Conservation (phyloP, 2,329 filamentous ascomycete genomes). For the Xenosphaeropsis pyriputrescens region DNA sequence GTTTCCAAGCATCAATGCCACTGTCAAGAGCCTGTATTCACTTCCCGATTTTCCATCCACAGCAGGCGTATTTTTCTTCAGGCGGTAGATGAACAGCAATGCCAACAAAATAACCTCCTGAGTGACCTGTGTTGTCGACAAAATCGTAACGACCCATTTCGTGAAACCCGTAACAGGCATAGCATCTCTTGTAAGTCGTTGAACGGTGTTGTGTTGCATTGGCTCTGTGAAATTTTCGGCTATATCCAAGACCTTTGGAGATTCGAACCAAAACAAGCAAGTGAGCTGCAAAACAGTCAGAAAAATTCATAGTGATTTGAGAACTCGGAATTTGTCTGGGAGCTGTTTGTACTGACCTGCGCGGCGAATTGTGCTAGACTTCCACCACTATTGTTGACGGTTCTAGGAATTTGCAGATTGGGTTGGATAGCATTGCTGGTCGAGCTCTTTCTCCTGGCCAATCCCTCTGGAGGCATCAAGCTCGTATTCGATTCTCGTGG, state of each 20-base stretch:
- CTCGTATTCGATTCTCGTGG: conserved; percentile 6
- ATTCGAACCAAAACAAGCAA: conserved; percentile 96
- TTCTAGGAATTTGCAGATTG: conserved; percentile 52
- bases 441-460: conserved; percentile 8
- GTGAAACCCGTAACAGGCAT: conserved; percentile 67
- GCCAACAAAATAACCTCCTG: conserved; percentile 89
- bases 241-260: conserved; percentile 59
- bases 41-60: conserved; percentile 88
- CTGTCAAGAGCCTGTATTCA: conserved; percentile 83
- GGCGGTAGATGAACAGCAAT: conserved; percentile 78
- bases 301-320: background rate
- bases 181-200: conserved; percentile 53
- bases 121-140: conserved; percentile 90
- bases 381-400: conserved; percentile 62
- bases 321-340: conserved; percentile 7
- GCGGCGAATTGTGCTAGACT: conserved; percentile 74
- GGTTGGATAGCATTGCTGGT: conserved; percentile 12
- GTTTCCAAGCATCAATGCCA: conserved; percentile 94
- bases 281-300: conserved; percentile 52
- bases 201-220: conserved; percentile 26
- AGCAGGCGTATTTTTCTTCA: conserved; percentile 79
- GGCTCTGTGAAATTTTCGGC: conserved; percentile 38
- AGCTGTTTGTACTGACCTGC: conserved; percentile 37
- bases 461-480: conserved; percentile 7
- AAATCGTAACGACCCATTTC: conserved; percentile 85